Evolutionary conservation across 2,329 filamentous ascomycete species (phyloP).

Genomic region (Colletotrichum chrysophilum): DNA sequence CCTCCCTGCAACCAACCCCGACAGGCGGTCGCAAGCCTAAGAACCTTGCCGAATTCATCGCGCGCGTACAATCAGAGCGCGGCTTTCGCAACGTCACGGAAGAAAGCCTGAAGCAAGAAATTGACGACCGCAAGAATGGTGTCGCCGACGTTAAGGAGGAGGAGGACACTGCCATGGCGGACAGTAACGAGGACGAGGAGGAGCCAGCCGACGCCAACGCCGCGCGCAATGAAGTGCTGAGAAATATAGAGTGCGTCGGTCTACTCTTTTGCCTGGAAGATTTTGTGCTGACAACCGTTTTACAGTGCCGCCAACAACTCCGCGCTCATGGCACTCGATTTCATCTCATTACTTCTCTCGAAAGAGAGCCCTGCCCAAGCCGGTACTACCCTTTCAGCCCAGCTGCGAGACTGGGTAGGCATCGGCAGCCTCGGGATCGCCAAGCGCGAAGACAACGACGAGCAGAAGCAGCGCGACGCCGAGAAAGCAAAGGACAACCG

Average conservation of each 20-base stretch:
- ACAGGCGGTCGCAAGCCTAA: slow-evolving; percentile 61
- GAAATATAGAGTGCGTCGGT: slow-evolving; percentile 58
- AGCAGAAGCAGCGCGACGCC: slow-evolving; percentile 15
- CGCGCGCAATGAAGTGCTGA: slow-evolving; percentile 63
- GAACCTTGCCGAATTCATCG: slow-evolving; percentile 75
- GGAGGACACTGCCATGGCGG: slow-evolving; percentile 43
- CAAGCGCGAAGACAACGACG: slow-evolving; percentile 64
- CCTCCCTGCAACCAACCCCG: slow-evolving; percentile 70
- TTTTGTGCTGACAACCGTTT: slow-evolving; percentile 15
- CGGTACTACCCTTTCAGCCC: slow-evolving; percentile 71
- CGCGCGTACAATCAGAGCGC: slow-evolving; percentile 78
- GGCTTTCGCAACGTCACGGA: slow-evolving; percentile 84
- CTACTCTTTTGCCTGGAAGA: background rate
- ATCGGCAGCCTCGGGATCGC: slow-evolving; percentile 77
- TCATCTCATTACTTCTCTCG: slow-evolving; percentile 83
- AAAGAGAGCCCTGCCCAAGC: slow-evolving; percentile 78
- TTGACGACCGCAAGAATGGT: slow-evolving; percentile 55
- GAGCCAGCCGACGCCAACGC: slow-evolving; percentile 46
- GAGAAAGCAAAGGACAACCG: slow-evolving; percentile 56
- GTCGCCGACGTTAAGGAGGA: slow-evolving; percentile 52
- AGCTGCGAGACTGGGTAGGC: slow-evolving; percentile 73
- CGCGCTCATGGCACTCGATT: slow-evolving; percentile 76
- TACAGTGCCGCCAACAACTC: slow-evolving; percentile 59
- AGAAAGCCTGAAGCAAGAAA: slow-evolving; percentile 72
- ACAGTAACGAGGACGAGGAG: slow-evolving; percentile 42